Percentiles rank a stretch among this genome's conserved stretches.
Evolutionary conservation across 345 rosid genomes (phyloP).

Genomic region (Corchorus olitorius): DNA sequence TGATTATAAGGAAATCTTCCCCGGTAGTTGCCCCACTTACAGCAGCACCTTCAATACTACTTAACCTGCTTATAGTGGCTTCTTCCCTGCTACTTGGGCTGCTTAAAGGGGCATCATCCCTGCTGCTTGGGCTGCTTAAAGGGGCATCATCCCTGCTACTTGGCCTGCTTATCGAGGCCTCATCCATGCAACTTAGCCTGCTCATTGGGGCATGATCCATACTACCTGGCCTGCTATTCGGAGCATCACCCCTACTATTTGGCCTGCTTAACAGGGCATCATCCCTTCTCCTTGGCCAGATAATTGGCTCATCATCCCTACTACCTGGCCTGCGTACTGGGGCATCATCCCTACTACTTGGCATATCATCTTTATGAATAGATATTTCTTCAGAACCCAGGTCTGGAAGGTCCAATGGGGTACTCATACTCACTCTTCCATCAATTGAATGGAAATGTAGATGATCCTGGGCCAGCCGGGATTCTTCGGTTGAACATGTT

Average conservation of each 20-base stretch:
- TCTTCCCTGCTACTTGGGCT: slow-evolving; percentile 18
- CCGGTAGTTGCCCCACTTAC: slow-evolving; percentile 29
- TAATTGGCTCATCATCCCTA: slow-evolving; percentile 25
- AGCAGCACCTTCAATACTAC: slow-evolving; percentile 16
- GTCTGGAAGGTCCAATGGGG: slow-evolving; percentile 25
- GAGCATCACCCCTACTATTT: background rate
- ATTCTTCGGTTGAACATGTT: slow-evolving; percentile 36
- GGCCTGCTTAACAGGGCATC: slow-evolving; percentile 10
- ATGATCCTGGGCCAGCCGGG: slow-evolving; percentile 36
- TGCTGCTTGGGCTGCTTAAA: slow-evolving; percentile 19
- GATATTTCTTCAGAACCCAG: slow-evolving; percentile 39
- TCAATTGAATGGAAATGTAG: slow-evolving; percentile 25
- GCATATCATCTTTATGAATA: slow-evolving; percentile 36
- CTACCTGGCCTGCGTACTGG: slow-evolving; percentile 35
- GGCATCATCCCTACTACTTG: slow-evolving; percentile 28
- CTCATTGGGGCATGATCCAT: slow-evolving; percentile 21
- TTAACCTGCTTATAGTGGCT: background rate
- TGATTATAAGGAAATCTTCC: background rate
- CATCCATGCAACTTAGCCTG: slow-evolving; percentile 26
- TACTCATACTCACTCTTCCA: slow-evolving; percentile 31
- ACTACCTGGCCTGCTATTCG: slow-evolving; percentile 12
- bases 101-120: slow-evolving; percentile 23
- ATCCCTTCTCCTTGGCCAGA: slow-evolving; percentile 24
- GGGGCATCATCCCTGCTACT: slow-evolving; percentile 20
- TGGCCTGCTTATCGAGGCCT: slow-evolving; percentile 21